Base-by-base conservation (phyloP, 345 rosid species). In the Eucalyptus caleyi region DNA sequence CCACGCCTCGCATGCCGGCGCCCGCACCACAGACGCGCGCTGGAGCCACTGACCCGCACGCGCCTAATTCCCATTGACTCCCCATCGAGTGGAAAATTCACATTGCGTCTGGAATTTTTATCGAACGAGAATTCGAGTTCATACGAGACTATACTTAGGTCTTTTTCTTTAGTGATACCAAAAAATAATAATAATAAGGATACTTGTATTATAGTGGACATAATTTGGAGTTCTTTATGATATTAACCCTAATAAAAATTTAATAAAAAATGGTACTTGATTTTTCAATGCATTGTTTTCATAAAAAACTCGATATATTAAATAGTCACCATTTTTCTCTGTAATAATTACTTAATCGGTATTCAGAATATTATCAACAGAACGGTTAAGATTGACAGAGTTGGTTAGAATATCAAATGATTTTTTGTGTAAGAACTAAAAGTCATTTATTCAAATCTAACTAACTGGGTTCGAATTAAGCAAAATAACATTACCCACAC, bases 391-490 rank as follows among this genome's bases (percentile, higher is more conserved):
- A 60, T 60, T 60, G 16, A 60, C 34, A 60, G 2, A 30, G 8
- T 13, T 6, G 8, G 32, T 27, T 60, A 11, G 16, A 60, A 6
- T 60, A 30, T 27, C 4, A 27, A 27, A 13, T 4, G 32, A 27
- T 60, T 0, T 6, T 30, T 60, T 11, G 16, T 60, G 15, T 12
- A 2, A 60, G 69, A 60, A 60, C 8, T 27, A 60, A 27, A 27
- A 27, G 7, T 60, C 69, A 60, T 60, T 6, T 12, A 30, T 60
- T 60, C 2, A 1, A 60, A 60, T 60, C 2, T 12, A 6, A 27
- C 1, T 13, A 30, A 60, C 0, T 3, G 8, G 1, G 1, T 9
- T 15, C 9, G 3, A 11, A 59, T 1, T 11, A 27, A 5, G 14
- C 2, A 11, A 0, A 26, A 7, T 26, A 4, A 59, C n/a, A 11